Conservation (phyloP, 768 basidiomycete species). For the Podaxis pistillaris region DNA sequence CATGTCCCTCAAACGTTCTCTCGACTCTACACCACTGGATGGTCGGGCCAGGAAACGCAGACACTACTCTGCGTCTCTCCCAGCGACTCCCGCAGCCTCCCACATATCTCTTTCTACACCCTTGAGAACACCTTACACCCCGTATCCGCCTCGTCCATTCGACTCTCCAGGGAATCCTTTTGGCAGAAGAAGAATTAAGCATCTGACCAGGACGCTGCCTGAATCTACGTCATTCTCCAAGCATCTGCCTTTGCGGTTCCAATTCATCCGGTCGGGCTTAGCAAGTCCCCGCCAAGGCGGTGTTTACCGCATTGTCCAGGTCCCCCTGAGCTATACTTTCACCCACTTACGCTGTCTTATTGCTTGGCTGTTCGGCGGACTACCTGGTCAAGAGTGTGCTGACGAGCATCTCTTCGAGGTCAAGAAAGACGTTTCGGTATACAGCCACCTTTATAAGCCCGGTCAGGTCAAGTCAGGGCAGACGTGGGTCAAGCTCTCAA, state of each 20-base stretch:
- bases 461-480: constrained; percentile 53
- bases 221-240: constrained; percentile 49
- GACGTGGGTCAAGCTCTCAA: constrained; percentile 53
- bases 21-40: constrained; percentile 3
- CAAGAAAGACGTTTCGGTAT: constrained; percentile 44
- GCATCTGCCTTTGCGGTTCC: constrained; percentile 65
- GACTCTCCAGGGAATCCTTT: constrained; percentile 77
- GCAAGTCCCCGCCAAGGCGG: constrained; percentile 39
- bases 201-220: constrained; percentile 38
- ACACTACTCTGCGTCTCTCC: background rate
- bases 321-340: constrained; percentile 70
- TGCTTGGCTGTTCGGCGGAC: constrained; percentile 53
- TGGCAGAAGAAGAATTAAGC: constrained; percentile 48
- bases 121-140: constrained; percentile 27
- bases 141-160: constrained; percentile 47
- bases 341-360: constrained; percentile 62
- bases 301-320: constrained; percentile 64
- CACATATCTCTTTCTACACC: constrained; percentile 8
- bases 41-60: background rate
- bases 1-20: constrained; percentile 12
- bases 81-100: constrained; percentile 6
- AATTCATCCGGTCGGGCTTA: constrained; percentile 41
- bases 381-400: constrained; percentile 19
- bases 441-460: constrained; percentile 36
- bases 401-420: constrained; percentile 64